A percentile compares a stretch with the other conserved stretches of the same genome.
Evolutionary conservation across 768 basidiomycete species (phyloP).

Genomic region (Mycena amicta): DNA sequence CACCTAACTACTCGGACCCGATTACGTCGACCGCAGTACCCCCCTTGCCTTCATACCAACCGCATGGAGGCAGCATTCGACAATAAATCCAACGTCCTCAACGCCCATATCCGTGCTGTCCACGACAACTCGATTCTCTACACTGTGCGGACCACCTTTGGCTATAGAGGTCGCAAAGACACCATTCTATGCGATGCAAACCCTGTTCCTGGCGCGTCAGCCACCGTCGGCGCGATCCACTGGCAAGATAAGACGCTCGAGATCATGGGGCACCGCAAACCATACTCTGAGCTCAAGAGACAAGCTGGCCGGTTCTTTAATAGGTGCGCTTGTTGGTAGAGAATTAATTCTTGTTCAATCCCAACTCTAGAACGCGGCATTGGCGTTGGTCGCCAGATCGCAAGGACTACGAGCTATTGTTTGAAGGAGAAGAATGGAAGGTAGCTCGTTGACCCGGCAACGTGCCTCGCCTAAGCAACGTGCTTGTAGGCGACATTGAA

Average conservation of each 20-base stretch:
- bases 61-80: slow-evolving; percentile 57
- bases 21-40: background rate
- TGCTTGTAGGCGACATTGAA: slow-evolving; percentile 25
- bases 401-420: slow-evolving; percentile 47
- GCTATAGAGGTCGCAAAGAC: slow-evolving; percentile 43
- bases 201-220: slow-evolving; percentile 36
- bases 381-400: slow-evolving; percentile 49
- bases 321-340: slow-evolving; percentile 1
- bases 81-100: slow-evolving; percentile 52
- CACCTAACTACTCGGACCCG: slow-evolving; percentile 1
- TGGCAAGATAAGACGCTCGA: slow-evolving; percentile 55
- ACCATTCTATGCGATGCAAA: slow-evolving; percentile 53
- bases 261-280: slow-evolving; percentile 43
- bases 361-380: slow-evolving; percentile 34
- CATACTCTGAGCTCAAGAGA: slow-evolving; percentile 42
- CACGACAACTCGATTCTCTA: slow-evolving; percentile 51
- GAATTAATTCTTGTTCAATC: background rate
- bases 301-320: slow-evolving; percentile 41
- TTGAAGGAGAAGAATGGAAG: slow-evolving; percentile 52
- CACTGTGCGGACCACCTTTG: slow-evolving; percentile 44
- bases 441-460: slow-evolving; percentile 27
- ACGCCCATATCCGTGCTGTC: slow-evolving; percentile 42
- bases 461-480: background rate
- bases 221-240: slow-evolving; percentile 48
- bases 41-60: background rate